Base-by-base conservation (phyloP, 2,329 filamentous ascomycete genomes). In the Alternaria arbusti region DNA sequence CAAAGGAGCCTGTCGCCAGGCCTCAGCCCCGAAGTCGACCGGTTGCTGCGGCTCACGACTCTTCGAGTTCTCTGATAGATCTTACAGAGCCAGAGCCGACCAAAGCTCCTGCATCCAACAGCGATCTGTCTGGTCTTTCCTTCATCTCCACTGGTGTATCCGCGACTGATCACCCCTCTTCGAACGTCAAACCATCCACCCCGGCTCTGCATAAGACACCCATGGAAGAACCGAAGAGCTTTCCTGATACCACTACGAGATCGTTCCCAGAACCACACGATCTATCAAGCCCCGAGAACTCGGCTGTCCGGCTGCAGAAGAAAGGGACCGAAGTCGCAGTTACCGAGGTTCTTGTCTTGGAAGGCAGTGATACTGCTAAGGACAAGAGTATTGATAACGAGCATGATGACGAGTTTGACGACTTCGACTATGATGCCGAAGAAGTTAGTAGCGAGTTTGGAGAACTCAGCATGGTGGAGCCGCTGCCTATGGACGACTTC, bases 391-490 rank as follows among this genome's bases (percentile, higher is more conserved):
- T 12, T 22, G 20, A 9, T 10, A 17, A 52, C 22, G 49, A 52
- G 17, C 49, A 36, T 25, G 28, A 52, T 23, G 54, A 46, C 7
- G n/a, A 56, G 5, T 25, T 36, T n/a, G 63, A 59, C n/a, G 56
- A 55, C 32, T 54, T 51, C 23, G 57, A 61, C 30, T 55, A 65
- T 17, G 63, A 63, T 40, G 66, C 62, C 6, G 65, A 71, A 49
- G 70, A 74, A 23, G 54, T 67, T n/a, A 60, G 57, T n/a, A 72
- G 72, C 54, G 69, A 76, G 17, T 71, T 73, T 63, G 73, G 71
- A 9, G 73, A 75, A 54, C 54, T 76, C 50, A 70, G 65, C 49
- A 70, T 72, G 70, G 72, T 76, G 9, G 73, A 76, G 11, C 73
- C 73, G 23, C 49, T 69, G 23, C 70, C 73, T 20, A 59, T 76